phyloP scores from a whole-genome alignment of 176 grass and related monocot genomes.

The Phyllostachys edulis region DNA sequence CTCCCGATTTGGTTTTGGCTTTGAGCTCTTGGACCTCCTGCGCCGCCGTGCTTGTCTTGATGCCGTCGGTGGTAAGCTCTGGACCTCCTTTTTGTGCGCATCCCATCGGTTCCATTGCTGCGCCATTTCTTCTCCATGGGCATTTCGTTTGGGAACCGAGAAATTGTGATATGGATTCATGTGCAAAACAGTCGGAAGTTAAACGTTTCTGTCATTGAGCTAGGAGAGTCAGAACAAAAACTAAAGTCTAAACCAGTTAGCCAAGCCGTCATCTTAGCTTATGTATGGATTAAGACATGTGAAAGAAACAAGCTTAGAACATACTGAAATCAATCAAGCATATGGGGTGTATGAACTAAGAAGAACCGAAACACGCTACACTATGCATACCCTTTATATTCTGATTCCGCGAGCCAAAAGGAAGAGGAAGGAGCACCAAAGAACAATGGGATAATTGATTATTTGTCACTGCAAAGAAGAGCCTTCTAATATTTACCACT shows the following conservation, averaged over 20 bases:
- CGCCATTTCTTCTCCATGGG: too few species aligned
- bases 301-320: not conserved
- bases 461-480: too few species aligned
- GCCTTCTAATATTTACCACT: too few species aligned
- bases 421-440: conserved; percentile 16
- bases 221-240: not conserved
- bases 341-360: not conserved
- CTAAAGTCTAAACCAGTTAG: not conserved
- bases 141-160: too few species aligned
- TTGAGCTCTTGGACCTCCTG: too few species aligned
- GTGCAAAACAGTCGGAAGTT: not conserved
- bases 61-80: too few species aligned
- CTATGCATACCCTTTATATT: not conserved
- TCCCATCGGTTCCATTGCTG: too few species aligned
- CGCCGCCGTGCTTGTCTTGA: too few species aligned
- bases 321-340: not conserved
- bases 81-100: too few species aligned
- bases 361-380: not conserved
- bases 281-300: conserved; percentile 1
- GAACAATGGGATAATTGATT: too few species aligned
- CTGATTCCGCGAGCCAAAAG: not conserved
- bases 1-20: too few species aligned
- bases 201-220: not conserved
- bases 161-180: too few species aligned
- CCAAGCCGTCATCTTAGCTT: not conserved